Evolutionary conservation across 108 stramenopile genomes (phyloP), one percentile per base, ranked within the genome.

Genomic region (Cyclotella sp.): DNA sequence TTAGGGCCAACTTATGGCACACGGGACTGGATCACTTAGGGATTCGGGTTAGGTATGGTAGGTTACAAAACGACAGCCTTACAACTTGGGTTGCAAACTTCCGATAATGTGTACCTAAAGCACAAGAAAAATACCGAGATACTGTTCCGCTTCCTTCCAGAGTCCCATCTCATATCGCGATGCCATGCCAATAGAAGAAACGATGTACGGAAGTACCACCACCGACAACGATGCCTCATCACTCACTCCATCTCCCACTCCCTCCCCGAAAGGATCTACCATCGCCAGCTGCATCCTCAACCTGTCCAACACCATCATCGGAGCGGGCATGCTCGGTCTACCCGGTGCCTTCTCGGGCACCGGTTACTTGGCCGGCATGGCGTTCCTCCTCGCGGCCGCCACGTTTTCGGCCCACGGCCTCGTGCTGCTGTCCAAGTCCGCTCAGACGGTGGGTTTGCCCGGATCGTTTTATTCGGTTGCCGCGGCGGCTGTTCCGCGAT

Each of bases 281-380:
- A 67, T 84, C 40, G 39, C 68, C 24, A 84, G 83, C 24, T 87
- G 90, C 58, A 81, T 86, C 12, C 69, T 83, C 19, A 90, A 87
- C 60, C 77, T 94, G 26, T 42, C 82, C 16, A 92, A 92, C 82
- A 94, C 91, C 7, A 86, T 94, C 9, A 67, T 91, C 19, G 93
- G 93, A 3, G 85, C 89, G 24, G 90, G 91, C 44, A 88, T 92
- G 74, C 81, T 94, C 4, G 91, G 90, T 21, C 77, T 92, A 19
- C 91, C 93, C 11, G 84, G 82, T 42, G 93, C 91, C 18, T 92
- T 92, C 73, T 72, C 77, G 13, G 83, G 83, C 3, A 82, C 84
- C 6, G 93, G 93, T 14, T 91, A 42, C n/a, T 15, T 83, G 19
- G 65, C 87, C n/a, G 92, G 92, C 0, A 76, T 80, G 5, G n/a